These are phyloP conservation scores for Reticulascus tulasneorum DNA, from an alignment of 2,329 filamentous ascomycete genomes.

Conservation along the genomic window DNA sequence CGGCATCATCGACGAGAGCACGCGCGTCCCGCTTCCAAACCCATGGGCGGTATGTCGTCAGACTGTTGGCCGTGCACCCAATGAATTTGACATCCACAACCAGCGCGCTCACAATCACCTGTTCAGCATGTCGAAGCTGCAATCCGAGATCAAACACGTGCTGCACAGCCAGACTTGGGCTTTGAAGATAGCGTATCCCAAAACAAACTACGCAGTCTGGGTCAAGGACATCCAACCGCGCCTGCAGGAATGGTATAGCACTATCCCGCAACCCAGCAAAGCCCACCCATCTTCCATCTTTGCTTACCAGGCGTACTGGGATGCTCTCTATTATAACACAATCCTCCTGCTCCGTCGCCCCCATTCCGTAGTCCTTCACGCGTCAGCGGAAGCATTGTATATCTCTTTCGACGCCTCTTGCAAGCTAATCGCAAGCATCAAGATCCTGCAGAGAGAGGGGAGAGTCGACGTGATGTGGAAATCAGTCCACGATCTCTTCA, in stretches of 20 bases:
- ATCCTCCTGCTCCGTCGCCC: slow-evolving; percentile 26
- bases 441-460: slow-evolving; percentile 24
- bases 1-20: slow-evolving; percentile 22
- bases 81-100: slow-evolving; percentile 15
- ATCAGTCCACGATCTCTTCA: slow-evolving; percentile 26
- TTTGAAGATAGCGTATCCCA: slow-evolving; percentile 22
- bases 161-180: slow-evolving; percentile 21
- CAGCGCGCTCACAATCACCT: slow-evolving; percentile 25
- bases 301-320: slow-evolving; percentile 24
- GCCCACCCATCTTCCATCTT: slow-evolving; percentile 24
- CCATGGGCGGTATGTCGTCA: slow-evolving; percentile 9
- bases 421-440: slow-evolving; percentile 22
- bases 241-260: slow-evolving; percentile 24
- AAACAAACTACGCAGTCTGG: slow-evolving; percentile 23
- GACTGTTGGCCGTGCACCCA: not conserved
- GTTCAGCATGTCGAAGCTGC: slow-evolving; percentile 21
- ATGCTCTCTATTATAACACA: slow-evolving; percentile 23
- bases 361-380: slow-evolving; percentile 16
- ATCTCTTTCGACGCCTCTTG: slow-evolving; percentile 22
- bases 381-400: slow-evolving; percentile 17
- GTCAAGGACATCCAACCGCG: slow-evolving; percentile 23
- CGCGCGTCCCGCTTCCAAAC: slow-evolving; percentile 17
- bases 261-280: slow-evolving; percentile 20
- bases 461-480: slow-evolving; percentile 27
- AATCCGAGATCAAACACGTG: slow-evolving; percentile 30